Evolutionary conservation across 345 rosid genomes (phyloP).

Genomic region (Euphorbia tirucalli): DNA sequence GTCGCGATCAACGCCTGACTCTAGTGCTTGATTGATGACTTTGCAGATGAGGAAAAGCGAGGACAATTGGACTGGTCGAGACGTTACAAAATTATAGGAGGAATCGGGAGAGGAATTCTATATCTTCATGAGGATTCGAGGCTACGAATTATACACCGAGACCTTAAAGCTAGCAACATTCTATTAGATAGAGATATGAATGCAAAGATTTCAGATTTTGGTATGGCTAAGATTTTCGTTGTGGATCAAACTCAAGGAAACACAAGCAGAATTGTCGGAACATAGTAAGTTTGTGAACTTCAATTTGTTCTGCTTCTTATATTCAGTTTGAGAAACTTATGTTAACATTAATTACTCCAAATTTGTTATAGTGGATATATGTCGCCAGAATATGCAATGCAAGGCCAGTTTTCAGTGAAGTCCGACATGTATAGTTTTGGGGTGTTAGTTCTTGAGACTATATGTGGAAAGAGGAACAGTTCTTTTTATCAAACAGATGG

Average conservation of each 20-base stretch:
- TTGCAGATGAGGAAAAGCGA: constrained; percentile 17
- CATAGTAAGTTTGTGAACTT: constrained; percentile 19
- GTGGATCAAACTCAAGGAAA: constrained; percentile 24
- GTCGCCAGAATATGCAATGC: constrained; percentile 22
- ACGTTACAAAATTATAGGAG: constrained; percentile 24
- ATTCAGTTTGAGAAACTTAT: background rate
- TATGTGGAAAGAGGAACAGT: constrained; percentile 21
- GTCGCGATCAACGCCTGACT: no score
- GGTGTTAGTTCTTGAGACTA: constrained; percentile 22
- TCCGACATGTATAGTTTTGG: constrained; percentile 19
- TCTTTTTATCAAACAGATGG: constrained; percentile 12
- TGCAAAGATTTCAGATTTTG: constrained; percentile 29
- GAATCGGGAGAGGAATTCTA: constrained; percentile 27
- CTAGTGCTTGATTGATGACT: background rate
- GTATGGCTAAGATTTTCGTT: constrained; percentile 27
- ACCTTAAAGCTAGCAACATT: constrained; percentile 27
- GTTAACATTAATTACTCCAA: background rate
- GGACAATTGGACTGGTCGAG: constrained; percentile 13
- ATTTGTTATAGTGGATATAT: constrained; percentile 8
- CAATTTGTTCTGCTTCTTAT: background rate
- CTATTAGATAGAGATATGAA: constrained; percentile 25
- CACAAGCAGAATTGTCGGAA: constrained; percentile 25
- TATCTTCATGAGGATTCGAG: constrained; percentile 30
- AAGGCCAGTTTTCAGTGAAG: constrained; percentile 21
- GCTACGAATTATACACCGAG: constrained; percentile 25